Base-by-base conservation (phyloP, 2,329 filamentous ascomycete species). In the Phialocephala sp. region DNA sequence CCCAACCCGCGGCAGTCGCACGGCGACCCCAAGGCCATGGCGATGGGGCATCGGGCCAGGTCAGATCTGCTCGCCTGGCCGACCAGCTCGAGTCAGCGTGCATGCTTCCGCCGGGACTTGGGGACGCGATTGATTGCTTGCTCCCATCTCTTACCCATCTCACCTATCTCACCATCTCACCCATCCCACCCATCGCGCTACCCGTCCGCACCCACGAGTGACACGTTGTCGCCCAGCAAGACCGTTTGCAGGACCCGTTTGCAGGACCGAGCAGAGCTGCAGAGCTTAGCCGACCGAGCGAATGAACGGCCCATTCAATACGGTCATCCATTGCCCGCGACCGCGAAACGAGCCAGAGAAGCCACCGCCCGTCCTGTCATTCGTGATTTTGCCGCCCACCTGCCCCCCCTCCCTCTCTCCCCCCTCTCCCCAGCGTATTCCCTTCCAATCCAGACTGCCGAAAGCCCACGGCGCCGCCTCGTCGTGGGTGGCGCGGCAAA, bases 1-100 rank as follows among this genome's bases (percentile, higher is more conserved):
- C 55, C 18, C 4, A 27, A 39, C 39, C 36, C 12, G 55, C 55
- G 55, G 55, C 36, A 22, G 55, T 36, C 18, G 39, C 36, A 41
- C 32, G 3, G 22, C 9, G 32, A 54, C 11, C 24, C 55, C 55
- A 57, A 39, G 55, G 55, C 55, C 55, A 57, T 57, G 55, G 55
- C 22, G 55, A 57, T 39, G 55, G 55, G 55, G 55, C 50, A 54
- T 54, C 37, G 37, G 11, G 2, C 9, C n/a, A 11, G 45, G 11
- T 50, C 45, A 50, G 45, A 50, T 50, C 45, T 32, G 22, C 50
- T 54, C 15, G 3, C 8, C 1, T 14, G 24, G 24, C 50, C 15
- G 8, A n/a, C 2, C 27, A 27, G 18, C n/a, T 5, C 14, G 4
- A 45, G 43, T 35, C 27, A 32, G 50, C 27, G 18, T 15, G 50